Conservation (phyloP, 2,329 filamentous ascomycete genomes). For the Whalleya microplaca region DNA sequence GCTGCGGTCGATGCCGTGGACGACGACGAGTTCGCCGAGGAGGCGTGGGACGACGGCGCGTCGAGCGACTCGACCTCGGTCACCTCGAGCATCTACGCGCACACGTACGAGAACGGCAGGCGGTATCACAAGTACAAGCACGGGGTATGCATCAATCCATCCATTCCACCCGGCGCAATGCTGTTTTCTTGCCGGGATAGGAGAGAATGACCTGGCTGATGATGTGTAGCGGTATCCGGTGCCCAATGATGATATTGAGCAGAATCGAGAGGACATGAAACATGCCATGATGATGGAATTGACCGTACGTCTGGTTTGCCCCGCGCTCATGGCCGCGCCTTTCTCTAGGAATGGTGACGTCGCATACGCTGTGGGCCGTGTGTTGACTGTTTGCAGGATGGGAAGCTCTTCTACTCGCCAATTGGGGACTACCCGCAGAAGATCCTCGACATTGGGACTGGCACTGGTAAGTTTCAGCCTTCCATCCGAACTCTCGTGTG, state of each 20-base stretch:
- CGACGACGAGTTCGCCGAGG: constrained; percentile 24
- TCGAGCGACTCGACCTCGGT: constrained; percentile 17
- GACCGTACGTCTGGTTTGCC: constrained; percentile 18
- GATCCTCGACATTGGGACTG: constrained; percentile 49
- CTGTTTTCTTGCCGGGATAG: too few species aligned
- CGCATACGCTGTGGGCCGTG: too few species aligned
- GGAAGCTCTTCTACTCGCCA: constrained; percentile 46
- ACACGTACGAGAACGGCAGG: constrained; percentile 39
- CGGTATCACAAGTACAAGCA: constrained; percentile 17
- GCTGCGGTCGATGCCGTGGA: constrained; percentile 9
- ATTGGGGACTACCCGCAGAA: constrained; percentile 42
- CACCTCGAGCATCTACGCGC: constrained; percentile 37
- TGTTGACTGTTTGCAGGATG: constrained; percentile 26
- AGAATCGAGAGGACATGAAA: constrained; percentile 44
- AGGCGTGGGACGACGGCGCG: constrained; percentile 20
- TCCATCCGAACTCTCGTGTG: not conserved
- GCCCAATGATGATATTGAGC: constrained; percentile 43
- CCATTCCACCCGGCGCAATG: constrained; percentile 7
- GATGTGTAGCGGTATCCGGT: constrained; percentile 31
- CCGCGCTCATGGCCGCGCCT: too few species aligned
- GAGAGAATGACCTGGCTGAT: not conserved
- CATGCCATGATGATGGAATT: constrained; percentile 43
- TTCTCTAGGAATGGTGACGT: too few species aligned
- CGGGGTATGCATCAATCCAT: constrained; percentile 1
- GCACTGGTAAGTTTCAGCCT: constrained; percentile 43